phyloP scores from a whole-genome alignment of 176 grass and related monocot genomes.

The Zizania latifolia region DNA sequence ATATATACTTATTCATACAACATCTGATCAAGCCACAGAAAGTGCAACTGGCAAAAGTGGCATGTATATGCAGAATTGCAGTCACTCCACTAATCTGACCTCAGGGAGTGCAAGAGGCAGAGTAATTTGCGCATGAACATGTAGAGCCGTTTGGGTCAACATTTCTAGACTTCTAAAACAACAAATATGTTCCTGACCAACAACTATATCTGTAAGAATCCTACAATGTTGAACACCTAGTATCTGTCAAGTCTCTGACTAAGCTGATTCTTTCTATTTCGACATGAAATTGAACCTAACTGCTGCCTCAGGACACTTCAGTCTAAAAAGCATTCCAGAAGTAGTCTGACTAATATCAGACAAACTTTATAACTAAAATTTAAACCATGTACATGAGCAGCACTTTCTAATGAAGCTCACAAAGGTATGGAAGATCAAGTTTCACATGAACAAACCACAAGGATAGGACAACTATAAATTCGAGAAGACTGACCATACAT shows the following conservation, averaged over 20 bases:
- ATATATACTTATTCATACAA: conserved; percentile 3
- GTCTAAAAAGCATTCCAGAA: not conserved
- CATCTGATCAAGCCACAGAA: not conserved
- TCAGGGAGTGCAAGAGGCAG: not conserved
- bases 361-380: not conserved
- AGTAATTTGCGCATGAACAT: not conserved
- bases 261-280: not conserved
- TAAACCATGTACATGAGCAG: not conserved
- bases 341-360: not conserved
- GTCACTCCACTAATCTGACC: not conserved
- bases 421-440: conserved; percentile 6
- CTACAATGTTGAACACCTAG: not conserved
- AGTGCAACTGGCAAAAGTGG: conserved; percentile 7
- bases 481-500: not conserved
- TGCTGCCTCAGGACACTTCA: not conserved
- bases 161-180: not conserved
- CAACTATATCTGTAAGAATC: not conserved
- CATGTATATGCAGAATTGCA: not conserved
- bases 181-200: not conserved
- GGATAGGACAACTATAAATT: not conserved
- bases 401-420: not conserved
- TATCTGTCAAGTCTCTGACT: not conserved
- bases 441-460: not conserved
- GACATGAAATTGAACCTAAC: not conserved
- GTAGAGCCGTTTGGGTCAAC: not conserved